These are phyloP conservation scores for Colletotrichum destructivum DNA, from an alignment of 2,329 filamentous ascomycete species.

Conservation along the genomic window DNA sequence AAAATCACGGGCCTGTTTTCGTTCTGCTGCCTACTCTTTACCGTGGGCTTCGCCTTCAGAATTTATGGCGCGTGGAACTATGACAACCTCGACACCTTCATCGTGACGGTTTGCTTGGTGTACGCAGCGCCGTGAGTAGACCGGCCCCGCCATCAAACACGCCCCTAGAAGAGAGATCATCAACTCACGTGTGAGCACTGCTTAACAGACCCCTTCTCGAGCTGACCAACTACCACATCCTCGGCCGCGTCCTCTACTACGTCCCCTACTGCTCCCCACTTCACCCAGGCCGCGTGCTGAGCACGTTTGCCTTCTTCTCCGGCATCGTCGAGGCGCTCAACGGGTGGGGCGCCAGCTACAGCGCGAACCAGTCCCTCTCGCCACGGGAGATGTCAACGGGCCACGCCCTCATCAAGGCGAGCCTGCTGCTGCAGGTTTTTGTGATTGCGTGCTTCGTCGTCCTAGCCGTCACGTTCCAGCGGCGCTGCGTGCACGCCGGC, in stretches of 20 bases:
- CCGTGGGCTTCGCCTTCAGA: slow-evolving; percentile 67
- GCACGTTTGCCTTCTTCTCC: slow-evolving; percentile 63
- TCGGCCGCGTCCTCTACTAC: slow-evolving; percentile 73
- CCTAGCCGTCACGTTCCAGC: slow-evolving; percentile 66
- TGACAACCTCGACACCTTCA: slow-evolving; percentile 50
- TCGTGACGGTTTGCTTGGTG: slow-evolving; percentile 53
- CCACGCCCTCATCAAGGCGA: slow-evolving; percentile 63
- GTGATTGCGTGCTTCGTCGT: slow-evolving; percentile 65
- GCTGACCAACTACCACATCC: slow-evolving; percentile 73
- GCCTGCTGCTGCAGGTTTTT: slow-evolving; percentile 68
- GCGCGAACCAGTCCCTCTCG: slow-evolving; percentile 61
- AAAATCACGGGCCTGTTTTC: slow-evolving; percentile 68
- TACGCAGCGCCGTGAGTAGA: slow-evolving; percentile 53
- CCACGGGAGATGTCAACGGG: slow-evolving; percentile 57
- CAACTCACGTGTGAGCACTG: background rate
- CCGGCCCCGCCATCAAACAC: background rate
- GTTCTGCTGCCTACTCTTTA: slow-evolving; percentile 69
- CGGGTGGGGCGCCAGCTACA: slow-evolving; percentile 63
- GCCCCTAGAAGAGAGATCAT: background rate
- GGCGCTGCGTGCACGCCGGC: slow-evolving; percentile 56
- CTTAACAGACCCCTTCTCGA: slow-evolving; percentile 68
- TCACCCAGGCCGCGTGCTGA: slow-evolving; percentile 60
- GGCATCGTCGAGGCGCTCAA: slow-evolving; percentile 64
- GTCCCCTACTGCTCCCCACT: slow-evolving; percentile 71
- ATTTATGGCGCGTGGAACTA: slow-evolving; percentile 52